phyloP scores from a whole-genome alignment of 768 basidiomycete genomes.

The Panaeolus cyanescens region DNA sequence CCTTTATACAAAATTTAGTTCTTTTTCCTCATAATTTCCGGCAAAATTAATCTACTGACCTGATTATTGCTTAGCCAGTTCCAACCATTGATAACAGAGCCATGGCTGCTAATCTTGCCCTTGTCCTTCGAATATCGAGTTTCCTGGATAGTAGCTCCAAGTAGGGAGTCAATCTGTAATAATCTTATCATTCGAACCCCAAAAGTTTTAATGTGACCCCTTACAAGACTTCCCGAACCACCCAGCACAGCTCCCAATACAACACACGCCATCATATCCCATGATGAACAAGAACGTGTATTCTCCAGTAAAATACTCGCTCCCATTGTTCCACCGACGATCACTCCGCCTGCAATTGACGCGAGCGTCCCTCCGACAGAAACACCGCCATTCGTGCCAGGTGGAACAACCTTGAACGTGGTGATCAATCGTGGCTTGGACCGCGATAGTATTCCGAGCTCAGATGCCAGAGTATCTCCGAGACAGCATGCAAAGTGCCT shows the following conservation, averaged over 20 bases:
- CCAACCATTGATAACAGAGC: constrained; percentile 57
- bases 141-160: constrained; percentile 86
- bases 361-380: constrained; percentile 74
- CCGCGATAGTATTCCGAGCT: constrained; percentile 83
- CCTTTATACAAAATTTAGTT: constrained; percentile 23
- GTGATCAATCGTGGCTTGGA: constrained; percentile 77
- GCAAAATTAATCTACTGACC: constrained; percentile 37
- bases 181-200: background rate
- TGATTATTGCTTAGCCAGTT: constrained; percentile 85
- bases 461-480: constrained; percentile 92
- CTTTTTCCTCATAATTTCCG: background rate
- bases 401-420: constrained; percentile 72
- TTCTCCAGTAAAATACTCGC: constrained; percentile 64
- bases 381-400: constrained; percentile 91
- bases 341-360: constrained; percentile 69
- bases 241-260: constrained; percentile 49
- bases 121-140: constrained; percentile 69
- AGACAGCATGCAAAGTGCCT: constrained; percentile 90
- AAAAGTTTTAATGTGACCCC: constrained; percentile 22
- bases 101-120: constrained; percentile 66
- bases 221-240: constrained; percentile 76
- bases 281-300: constrained; percentile 45
- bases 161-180: constrained; percentile 76
- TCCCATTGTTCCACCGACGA: constrained; percentile 69
- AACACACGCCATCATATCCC: constrained; percentile 60